Evolutionary conservation across 1,284 basidiomycete species (phyloP), one percentile per base, ranked within the genome.

Genomic region (Cutaneotrichosporon cutaneum): DNA sequence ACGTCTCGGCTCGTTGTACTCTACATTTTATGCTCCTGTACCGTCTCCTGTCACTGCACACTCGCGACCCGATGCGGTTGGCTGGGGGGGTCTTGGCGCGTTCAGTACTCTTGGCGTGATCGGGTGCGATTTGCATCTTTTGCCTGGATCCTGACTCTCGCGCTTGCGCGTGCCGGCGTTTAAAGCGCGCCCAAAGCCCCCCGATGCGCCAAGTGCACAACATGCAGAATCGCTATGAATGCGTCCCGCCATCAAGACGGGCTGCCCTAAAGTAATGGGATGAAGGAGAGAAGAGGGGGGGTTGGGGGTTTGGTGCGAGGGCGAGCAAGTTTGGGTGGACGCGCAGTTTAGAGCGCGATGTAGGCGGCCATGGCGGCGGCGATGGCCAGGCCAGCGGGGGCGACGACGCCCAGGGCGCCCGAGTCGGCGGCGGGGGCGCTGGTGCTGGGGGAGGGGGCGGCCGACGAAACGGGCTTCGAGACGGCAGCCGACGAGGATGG

Each of bases 301-400:
- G 13, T 11, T 21, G 42, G n/a, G 6, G 7, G 47, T n/a, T 11
- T 51, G 50, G 4, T 11, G n/a, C 30, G n/a, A 36, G n/a, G 32
- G 8, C 22, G 30, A 18, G 18, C 9, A 36, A n/a, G n/a, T n/a
- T n/a, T n/a, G n/a, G n/a, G n/a, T n/a, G 22, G n/a, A 10, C 24
- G 33, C 16, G 13, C 16, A 4, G 55, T 18, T 69, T 68, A 72
- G 51, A 71, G 57, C 24, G 67, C 68, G 42, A 72, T 44, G 63
- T 66, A 70, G 27, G 55, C 65, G 18, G 69, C 71, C 42, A 67
- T 42, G 30, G 67, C 69, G 27, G 68, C 65, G 58, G 61, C 57
- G 58, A 69, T 58, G 16, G 68, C 58, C 51, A 71, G 62, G 27
- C 52, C 56, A 8, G 56, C 61, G 14, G 69, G 67, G 35, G 68